Evolutionary conservation across 2,329 filamentous ascomycete genomes (phyloP).

Genomic region (Apiospora arundinis): DNA sequence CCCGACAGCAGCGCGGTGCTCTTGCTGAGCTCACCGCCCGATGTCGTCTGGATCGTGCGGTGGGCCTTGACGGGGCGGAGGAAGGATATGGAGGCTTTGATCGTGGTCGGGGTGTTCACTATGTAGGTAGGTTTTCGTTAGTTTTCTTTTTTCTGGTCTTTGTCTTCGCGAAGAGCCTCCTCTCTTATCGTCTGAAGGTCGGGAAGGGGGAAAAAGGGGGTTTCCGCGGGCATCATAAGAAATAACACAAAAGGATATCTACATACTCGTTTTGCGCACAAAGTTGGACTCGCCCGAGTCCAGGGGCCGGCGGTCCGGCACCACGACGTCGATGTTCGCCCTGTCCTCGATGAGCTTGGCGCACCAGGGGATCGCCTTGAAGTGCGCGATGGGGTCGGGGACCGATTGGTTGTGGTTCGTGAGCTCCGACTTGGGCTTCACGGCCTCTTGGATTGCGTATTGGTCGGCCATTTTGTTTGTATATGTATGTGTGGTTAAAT

Average conservation of each 20-base stretch:
- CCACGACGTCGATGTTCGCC: constrained; percentile 29
- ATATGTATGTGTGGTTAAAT: too few relatives aligned
- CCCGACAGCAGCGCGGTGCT: constrained; percentile 26
- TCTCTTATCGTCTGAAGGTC: too few relatives aligned
- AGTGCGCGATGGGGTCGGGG: constrained; percentile 36
- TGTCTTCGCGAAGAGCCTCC: too few relatives aligned
- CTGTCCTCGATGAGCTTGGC: constrained; percentile 32
- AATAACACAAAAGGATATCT: too few relatives aligned
- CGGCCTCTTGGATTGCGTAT: not conserved
- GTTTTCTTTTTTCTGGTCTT: too few relatives aligned
- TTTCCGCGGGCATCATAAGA: too few relatives aligned
- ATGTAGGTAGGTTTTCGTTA: too few relatives aligned
- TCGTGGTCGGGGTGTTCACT: constrained; percentile 34
- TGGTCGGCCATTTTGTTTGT: not conserved
- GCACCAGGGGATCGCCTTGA: constrained; percentile 39
- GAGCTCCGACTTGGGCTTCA: constrained; percentile 24
- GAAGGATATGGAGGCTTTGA: constrained; percentile 36
- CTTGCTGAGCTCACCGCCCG: constrained; percentile 22
- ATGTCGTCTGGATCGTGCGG: not conserved
- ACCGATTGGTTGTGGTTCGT: constrained; percentile 32
- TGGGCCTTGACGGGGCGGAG: constrained; percentile 22
- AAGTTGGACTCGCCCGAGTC: constrained; percentile 35
- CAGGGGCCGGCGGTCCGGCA: constrained; percentile 36
- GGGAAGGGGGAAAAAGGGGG: too few relatives aligned
- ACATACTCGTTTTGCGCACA: constrained; percentile 32